Percentiles rank a stretch among this genome's conserved stretches.
These are phyloP conservation scores for Alternaria atra DNA, from an alignment of 2,329 filamentous ascomycete species.

Conservation along the genomic window DNA sequence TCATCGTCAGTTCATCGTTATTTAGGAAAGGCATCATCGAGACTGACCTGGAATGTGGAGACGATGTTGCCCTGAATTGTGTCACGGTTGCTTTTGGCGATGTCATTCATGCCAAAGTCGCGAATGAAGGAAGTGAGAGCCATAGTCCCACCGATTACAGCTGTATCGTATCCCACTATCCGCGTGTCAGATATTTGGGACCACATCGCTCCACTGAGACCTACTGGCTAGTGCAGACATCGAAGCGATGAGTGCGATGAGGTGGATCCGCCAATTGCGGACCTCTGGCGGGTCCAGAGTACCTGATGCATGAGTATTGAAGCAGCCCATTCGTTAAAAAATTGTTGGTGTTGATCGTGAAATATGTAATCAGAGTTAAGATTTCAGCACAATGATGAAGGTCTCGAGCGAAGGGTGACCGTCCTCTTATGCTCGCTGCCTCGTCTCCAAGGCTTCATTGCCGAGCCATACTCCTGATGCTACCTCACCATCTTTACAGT, in stretches of 20 bases:
- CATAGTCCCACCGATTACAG: slow-evolving; percentile 54
- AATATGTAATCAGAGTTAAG: neutral
- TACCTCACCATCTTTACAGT: slow-evolving; percentile 14
- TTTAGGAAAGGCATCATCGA: neutral
- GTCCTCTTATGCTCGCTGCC: slow-evolving; percentile 9
- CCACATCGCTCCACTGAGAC: neutral
- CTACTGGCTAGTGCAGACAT: slow-evolving; percentile 51
- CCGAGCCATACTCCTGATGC: slow-evolving; percentile 17
- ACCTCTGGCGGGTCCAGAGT: slow-evolving; percentile 49
- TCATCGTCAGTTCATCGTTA: neutral
- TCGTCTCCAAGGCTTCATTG: slow-evolving; percentile 11
- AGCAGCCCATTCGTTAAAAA: slow-evolving; percentile 29
- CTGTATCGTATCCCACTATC: slow-evolving; percentile 47
- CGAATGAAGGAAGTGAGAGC: slow-evolving; percentile 51
- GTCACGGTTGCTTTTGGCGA: slow-evolving; percentile 43
- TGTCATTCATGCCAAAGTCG: slow-evolving; percentile 45
- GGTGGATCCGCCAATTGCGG: slow-evolving; percentile 48
- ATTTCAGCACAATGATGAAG: neutral
- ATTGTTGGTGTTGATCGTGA: neutral
- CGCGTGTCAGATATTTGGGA: neutral
- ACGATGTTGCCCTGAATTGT: slow-evolving; percentile 53
- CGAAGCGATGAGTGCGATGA: slow-evolving; percentile 46
- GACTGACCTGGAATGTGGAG: slow-evolving; percentile 47
- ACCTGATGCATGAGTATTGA: slow-evolving; percentile 43
- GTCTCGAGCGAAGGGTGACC: neutral